Conservation (phyloP, 306 rosid species). For the Vigna reflexopilosa region DNA sequence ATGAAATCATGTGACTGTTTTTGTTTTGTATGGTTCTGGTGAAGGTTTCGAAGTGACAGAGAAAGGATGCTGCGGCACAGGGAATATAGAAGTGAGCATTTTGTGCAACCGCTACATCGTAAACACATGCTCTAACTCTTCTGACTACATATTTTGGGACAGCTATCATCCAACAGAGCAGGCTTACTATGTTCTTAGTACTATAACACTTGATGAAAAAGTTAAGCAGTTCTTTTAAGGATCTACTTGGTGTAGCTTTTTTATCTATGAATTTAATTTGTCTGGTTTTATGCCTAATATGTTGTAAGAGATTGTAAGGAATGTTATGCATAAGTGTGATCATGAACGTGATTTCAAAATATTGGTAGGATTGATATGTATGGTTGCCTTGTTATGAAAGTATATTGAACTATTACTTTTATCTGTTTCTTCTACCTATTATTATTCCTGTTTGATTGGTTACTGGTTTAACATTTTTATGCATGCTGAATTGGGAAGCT, state of each 20-base stretch:
- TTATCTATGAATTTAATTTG: neutral
- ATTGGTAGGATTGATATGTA: neutral
- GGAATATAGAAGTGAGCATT: constrained; percentile 65
- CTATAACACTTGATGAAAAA: constrained; percentile 47
- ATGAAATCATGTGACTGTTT: too few relatives aligned
- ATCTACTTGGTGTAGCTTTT: neutral
- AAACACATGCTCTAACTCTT: constrained; percentile 53
- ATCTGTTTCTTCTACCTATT: too few relatives aligned
- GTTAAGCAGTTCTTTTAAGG: constrained; percentile 55
- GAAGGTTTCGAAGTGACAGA: constrained; percentile 66
- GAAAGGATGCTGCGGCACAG: constrained; percentile 86
- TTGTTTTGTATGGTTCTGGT: neutral
- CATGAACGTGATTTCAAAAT: neutral
- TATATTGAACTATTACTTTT: too few relatives aligned
- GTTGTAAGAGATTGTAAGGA: neutral
- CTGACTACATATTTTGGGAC: constrained; percentile 76
- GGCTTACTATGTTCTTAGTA: constrained; percentile 51
- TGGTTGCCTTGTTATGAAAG: too few relatives aligned
- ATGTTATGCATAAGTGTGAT: neutral
- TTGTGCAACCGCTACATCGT: constrained; percentile 57
- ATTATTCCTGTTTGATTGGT: too few relatives aligned
- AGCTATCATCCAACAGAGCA: constrained; percentile 73
- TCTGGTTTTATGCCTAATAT: neutral
- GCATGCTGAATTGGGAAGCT: too few relatives aligned
- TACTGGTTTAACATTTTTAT: too few relatives aligned